Evolutionary conservation across 805 yeast genomes (phyloP).

Genomic region (Kodamaea restingae): DNA sequence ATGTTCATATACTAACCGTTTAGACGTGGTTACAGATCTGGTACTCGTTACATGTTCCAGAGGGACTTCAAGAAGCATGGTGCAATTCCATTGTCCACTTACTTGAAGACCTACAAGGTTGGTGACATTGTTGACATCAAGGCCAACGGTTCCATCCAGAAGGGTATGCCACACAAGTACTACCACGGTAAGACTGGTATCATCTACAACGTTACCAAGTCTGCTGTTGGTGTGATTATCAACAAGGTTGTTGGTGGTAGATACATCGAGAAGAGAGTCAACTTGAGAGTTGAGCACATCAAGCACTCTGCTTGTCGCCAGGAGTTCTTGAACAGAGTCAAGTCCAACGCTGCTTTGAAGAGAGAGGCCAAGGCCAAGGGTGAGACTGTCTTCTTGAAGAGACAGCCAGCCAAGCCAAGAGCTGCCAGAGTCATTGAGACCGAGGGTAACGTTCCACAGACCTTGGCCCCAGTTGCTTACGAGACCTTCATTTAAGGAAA

Average conservation of each 20-base stretch:
- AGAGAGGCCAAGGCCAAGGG: constrained; percentile 94
- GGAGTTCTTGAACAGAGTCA: constrained; percentile 98
- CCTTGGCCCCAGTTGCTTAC: constrained; percentile 98
- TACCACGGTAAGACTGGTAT: constrained; percentile 99
- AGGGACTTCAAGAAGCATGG: constrained; percentile 99
- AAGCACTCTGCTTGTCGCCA: constrained; percentile 99
- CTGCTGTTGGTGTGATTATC: constrained; percentile 96
- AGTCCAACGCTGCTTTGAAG: constrained; percentile 90
- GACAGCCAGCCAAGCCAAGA: constrained; percentile 99
- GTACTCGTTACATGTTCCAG: constrained; percentile 99
- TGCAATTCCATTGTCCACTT: constrained; percentile 87
- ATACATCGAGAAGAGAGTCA: constrained; percentile 97
- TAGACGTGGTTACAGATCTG: constrained; percentile 98
- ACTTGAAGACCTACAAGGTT: constrained; percentile 96
- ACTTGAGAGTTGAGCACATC: constrained; percentile 97
- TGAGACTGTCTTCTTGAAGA: constrained; percentile 85
- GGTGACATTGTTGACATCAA: constrained; percentile 99
- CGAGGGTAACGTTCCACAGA: constrained; percentile 83
- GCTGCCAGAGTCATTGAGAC: constrained; percentile 81
- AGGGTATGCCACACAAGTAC: constrained; percentile 99
- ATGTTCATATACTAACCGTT: constrained; percentile 7
- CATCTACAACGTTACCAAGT: constrained; percentile 97
- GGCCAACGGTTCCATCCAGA: constrained; percentile 98
- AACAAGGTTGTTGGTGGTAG: constrained; percentile 99
- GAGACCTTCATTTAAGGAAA: constrained; percentile 90